Evolutionary conservation across 2,329 filamentous ascomycete genomes (phyloP), one percentile per base, ranked within the genome.

Genomic region (Pyrenophora teres): DNA sequence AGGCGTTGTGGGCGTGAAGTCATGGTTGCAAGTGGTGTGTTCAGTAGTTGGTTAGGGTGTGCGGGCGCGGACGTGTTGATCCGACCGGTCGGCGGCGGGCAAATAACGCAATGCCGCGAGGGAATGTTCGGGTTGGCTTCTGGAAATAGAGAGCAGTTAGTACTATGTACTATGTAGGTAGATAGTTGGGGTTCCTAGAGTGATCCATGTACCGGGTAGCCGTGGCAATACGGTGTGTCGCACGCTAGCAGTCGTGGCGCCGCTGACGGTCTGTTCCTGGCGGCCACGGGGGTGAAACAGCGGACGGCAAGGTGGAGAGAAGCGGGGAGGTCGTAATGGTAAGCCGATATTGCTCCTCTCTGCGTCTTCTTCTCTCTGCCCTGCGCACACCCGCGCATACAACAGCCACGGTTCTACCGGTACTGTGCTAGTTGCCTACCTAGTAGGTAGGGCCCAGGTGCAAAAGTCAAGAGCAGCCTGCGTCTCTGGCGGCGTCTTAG

Each of bases 201-300:
- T 31, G 39, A 40, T 40, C 55, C 50, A 42, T 30, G 23, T 41
- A 50, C 56, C 50, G 42, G 58, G 58, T 54, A 48, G 32, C 33
- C 46, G 23, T 36, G 27, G 46, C 40, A 41, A 56, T 59, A 55
- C 60, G 62, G 60, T 64, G 63, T 64, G 63, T 66, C 56, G 59
- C 63, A 65, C 50, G 46, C 52, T 56, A 58, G 16, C 5, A 19
- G 16, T 21, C 48, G 41, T 31, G 43, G 51, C 48, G 36, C 48
- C 51, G 41, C 54, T 55, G 50, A 46, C 43, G 39, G 51, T 44
- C 38, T 59, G 59, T 58, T 40, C 54, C 49, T 60, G 52, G 45
- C 50, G 52, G 50, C 52, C 49, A 30, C 43, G 40, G 50, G 41
- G 55, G 57, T 67, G 66, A 69, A 69, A 66, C 63, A 52, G 56